A percentile compares a stretch with the other conserved stretches of the same genome.
Evolutionary conservation across 495 filamentous ascomycete species (phyloP).

Genomic region (Tuber borchii): DNA sequence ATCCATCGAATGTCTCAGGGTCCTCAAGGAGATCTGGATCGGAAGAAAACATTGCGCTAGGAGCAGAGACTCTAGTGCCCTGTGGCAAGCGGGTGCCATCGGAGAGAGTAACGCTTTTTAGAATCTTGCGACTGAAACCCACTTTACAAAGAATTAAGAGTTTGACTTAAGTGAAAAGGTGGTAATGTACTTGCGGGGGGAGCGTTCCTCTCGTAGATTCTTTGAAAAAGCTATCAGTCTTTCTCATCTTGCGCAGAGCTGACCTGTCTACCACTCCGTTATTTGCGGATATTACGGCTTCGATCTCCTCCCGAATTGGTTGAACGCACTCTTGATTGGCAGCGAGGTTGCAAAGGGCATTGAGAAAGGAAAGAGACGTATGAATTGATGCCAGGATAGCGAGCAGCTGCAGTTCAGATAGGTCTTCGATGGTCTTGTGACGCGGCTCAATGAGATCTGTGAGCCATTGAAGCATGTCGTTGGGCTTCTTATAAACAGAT

Average conservation of each 20-base stretch:
- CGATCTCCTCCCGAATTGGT: conserved; percentile 52
- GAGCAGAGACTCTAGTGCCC: conserved; percentile 43
- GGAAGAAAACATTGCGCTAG: conserved; percentile 11
- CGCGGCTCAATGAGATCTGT: conserved; percentile 21
- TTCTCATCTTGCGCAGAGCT: conserved; percentile 46
- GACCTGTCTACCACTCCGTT: conserved; percentile 44
- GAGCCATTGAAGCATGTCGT: conserved; percentile 43
- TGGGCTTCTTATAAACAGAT: conserved; percentile 26
- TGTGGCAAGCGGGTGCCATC: conserved; percentile 46
- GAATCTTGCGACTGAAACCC: conserved; percentile 46
- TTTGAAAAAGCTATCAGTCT: conserved; percentile 54
- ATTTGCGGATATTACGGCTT: conserved; percentile 43
- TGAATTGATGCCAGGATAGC: conserved; percentile 43
- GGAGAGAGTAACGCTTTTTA: conserved; percentile 45
- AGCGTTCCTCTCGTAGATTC: conserved; percentile 47
- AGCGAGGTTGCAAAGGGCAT: conserved; percentile 48
- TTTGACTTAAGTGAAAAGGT: not conserved
- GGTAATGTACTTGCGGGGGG: conserved; percentile 3
- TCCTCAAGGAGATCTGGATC: conserved; percentile 36
- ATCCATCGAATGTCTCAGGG: conserved; percentile 50
- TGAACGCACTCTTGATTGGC: conserved; percentile 47
- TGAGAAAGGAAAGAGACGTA: conserved; percentile 38
- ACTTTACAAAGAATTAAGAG: conserved; percentile 29
- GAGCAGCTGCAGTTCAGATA: conserved; percentile 35
- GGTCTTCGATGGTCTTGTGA: not conserved